Percentiles rank a stretch among this genome's conserved stretches.
Evolutionary conservation across 2,329 filamentous ascomycete genomes (phyloP).

Genomic region (Alternaria gansuensis): DNA sequence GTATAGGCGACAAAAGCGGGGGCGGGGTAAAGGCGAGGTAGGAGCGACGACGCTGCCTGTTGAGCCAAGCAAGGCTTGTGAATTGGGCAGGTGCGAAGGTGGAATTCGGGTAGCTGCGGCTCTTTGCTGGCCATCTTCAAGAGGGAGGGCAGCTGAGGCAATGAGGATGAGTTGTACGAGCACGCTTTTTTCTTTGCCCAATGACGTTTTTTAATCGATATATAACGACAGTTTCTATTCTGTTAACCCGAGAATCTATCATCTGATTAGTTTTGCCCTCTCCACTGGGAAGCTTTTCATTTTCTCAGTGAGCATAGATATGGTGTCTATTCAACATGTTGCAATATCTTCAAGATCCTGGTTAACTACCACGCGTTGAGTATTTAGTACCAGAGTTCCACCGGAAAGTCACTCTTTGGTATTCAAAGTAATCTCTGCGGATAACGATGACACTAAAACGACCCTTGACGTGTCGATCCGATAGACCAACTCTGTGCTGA

Average conservation of each 20-base stretch:
- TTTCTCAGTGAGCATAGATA: neutral
- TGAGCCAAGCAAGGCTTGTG: neutral
- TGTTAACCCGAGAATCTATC: neutral
- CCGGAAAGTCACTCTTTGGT: too few species aligned
- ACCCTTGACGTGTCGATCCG: too few species aligned
- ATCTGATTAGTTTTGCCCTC: neutral
- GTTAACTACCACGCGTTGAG: too few species aligned
- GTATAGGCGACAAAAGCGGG: constrained; percentile 24
- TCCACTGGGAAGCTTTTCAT: neutral
- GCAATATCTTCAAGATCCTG: too few species aligned
- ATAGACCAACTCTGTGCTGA: too few species aligned
- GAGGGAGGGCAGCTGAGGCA: neutral
- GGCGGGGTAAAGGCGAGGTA: constrained; percentile 17
- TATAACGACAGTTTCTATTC: constrained; percentile 2
- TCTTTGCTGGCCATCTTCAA: neutral
- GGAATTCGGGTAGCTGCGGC: constrained; percentile 11
- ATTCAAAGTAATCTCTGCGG: too few species aligned
- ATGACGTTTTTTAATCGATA: constrained; percentile 4
- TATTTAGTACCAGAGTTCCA: too few species aligned
- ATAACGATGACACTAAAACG: too few species aligned
- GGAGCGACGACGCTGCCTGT: constrained; percentile 5
- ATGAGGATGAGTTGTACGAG: neutral
- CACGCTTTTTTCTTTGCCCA: constrained; percentile 2
- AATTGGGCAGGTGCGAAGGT: neutral
- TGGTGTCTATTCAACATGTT: too few species aligned